A percentile compares a stretch with the other conserved stretches of the same genome.
Evolutionary conservation across 2,329 filamentous ascomycete genomes (phyloP).

Genomic region (Fusarium circinatum): DNA sequence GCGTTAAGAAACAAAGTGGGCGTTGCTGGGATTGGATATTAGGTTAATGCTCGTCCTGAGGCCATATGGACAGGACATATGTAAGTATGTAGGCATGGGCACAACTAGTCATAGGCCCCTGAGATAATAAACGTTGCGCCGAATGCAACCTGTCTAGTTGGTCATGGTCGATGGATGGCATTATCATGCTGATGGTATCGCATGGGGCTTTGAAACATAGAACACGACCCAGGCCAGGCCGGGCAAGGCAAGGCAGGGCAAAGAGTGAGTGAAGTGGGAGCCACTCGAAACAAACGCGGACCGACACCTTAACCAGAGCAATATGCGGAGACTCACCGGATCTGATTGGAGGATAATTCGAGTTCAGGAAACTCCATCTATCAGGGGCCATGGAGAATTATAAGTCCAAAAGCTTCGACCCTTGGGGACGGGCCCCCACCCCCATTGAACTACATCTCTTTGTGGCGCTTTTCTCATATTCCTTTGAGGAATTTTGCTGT

Average conservation of each 20-base stretch:
- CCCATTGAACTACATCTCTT: constrained; percentile 22
- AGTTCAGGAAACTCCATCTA: constrained; percentile 30
- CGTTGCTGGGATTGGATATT: not conserved
- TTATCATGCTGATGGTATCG: constrained; percentile 25
- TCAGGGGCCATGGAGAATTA: constrained; percentile 42
- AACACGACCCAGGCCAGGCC: constrained; percentile 1
- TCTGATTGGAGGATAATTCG: constrained; percentile 39
- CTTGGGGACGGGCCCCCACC: constrained; percentile 12
- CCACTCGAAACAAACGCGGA: constrained; percentile 35
- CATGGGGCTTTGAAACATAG: constrained; percentile 45
- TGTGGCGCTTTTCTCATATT: constrained; percentile 16
- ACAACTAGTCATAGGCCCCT: not conserved
- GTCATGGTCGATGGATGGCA: not conserved
- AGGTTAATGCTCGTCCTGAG: constrained; percentile 1
- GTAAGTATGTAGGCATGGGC: not conserved
- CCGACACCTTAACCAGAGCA: constrained; percentile 22
- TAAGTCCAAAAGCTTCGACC: constrained; percentile 34
- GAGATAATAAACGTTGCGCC: not conserved
- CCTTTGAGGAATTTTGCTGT: constrained; percentile 2
- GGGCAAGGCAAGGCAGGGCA: constrained; percentile 6
- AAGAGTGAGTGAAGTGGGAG: constrained; percentile 11
- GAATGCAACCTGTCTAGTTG: constrained; percentile 15
- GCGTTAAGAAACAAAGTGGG: constrained; percentile 3
- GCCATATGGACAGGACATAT: not conserved
- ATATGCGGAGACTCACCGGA: constrained; percentile 25